Conservation (phyloP, 1,284 basidiomycete genomes). For the Ganoderma lucidum region DNA sequence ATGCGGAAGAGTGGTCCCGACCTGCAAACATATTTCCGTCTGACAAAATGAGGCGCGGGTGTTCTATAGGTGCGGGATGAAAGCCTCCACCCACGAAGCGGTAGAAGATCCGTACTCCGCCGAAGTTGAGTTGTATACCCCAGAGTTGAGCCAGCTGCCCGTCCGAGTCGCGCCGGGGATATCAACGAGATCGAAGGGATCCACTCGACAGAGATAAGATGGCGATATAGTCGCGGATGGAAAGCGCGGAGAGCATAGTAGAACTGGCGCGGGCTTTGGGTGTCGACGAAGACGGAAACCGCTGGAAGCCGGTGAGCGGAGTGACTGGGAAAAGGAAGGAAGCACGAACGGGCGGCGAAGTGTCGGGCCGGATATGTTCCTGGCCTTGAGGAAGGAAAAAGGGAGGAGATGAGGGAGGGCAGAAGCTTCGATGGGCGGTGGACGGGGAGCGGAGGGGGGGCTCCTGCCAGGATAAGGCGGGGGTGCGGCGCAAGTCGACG, state of each 20-base stretch:
- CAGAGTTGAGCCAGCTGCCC: background rate
- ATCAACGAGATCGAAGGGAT: background rate
- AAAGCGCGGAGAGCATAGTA: slow-evolving; percentile 17
- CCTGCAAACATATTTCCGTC: slow-evolving; percentile 8
- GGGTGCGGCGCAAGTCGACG: background rate
- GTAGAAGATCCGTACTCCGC: slow-evolving; percentile 12
- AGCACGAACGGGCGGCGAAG: slow-evolving; percentile 4
- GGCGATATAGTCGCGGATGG: slow-evolving; percentile 13
- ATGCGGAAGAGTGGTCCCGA: background rate
- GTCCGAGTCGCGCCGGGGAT: background rate
- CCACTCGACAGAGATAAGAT: background rate
- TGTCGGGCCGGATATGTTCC: slow-evolving; percentile 2
- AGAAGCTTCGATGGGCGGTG: background rate
- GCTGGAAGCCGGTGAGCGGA: background rate
- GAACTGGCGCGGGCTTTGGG: slow-evolving; percentile 3
- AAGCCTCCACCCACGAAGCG: slow-evolving; percentile 9
- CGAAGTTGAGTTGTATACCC: background rate
- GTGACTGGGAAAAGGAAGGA: background rate
- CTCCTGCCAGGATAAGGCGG: background rate
- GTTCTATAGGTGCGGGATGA: background rate
- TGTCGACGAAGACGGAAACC: background rate
- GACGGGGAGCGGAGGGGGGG: slow-evolving; percentile 3
- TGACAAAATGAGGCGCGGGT: slow-evolving; percentile 1
- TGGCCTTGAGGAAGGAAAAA: background rate
- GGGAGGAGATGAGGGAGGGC: background rate